Evolutionary conservation across 805 yeast species (phyloP).

Genomic region (Priceomyces medius): DNA sequence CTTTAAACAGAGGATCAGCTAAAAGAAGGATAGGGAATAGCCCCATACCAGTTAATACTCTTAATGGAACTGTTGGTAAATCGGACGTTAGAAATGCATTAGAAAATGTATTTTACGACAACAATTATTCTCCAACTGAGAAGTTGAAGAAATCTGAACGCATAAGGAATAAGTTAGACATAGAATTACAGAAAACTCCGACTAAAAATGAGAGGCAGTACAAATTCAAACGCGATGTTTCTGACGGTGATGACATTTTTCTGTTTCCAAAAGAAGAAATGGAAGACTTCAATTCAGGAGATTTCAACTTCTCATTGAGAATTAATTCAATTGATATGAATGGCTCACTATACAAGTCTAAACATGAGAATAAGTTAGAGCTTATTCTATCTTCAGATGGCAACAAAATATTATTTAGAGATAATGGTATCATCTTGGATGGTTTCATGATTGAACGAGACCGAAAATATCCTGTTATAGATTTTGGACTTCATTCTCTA

Average conservation of each 20-base stretch:
- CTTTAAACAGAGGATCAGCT: constrained; percentile 5
- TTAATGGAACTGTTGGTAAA: constrained; percentile 1
- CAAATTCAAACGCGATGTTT: background rate
- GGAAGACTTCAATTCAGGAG: background rate
- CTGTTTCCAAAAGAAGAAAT: background rate
- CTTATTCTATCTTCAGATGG: constrained; percentile 10
- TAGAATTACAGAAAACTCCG: constrained; percentile 3
- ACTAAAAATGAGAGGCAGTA: background rate
- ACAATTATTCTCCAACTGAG: constrained; percentile 2
- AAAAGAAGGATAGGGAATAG: constrained; percentile 6
- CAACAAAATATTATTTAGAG: constrained; percentile 9
- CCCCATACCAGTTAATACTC: constrained; percentile 7
- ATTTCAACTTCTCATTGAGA: background rate
- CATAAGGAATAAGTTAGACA: constrained; percentile 3
- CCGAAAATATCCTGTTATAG: constrained; percentile 10
- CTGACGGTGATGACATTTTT: constrained; percentile 1
- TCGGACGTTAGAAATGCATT: background rate
- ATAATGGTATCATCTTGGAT: constrained; percentile 9
- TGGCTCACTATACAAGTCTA: constrained; percentile 4
- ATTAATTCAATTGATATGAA: constrained; percentile 5
- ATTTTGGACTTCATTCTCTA: constrained; percentile 12
- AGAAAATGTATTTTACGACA: background rate
- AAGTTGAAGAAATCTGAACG: constrained; percentile 4
- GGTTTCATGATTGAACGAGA: constrained; percentile 10
- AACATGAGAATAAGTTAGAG: constrained; percentile 2